phyloP scores from a whole-genome alignment of 345 rosid genomes.

The Moricandia arvensis region DNA sequence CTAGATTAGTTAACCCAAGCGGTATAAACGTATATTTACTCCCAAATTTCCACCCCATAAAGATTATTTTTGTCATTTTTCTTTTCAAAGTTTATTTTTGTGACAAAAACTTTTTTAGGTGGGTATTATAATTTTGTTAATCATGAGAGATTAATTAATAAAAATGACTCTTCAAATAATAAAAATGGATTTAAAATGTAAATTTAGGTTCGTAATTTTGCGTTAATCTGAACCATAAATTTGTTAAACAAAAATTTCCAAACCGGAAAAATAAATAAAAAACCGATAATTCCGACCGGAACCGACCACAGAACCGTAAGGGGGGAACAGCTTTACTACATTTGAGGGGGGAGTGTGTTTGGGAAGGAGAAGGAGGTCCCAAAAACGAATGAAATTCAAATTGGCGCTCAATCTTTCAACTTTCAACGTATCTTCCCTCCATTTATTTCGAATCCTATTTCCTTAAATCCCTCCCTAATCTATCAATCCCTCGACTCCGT shows the following conservation, averaged over 20 bases:
- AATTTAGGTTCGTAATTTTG: neutral
- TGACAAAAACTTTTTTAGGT: no score
- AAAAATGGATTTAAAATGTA: no score
- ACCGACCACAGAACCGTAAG: constrained; percentile 16
- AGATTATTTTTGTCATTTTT: no score
- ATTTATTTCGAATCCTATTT: constrained; percentile 6
- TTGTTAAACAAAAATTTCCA: neutral
- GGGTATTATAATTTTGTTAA: no score
- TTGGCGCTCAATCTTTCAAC: constrained; percentile 33
- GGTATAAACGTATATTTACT: no score
- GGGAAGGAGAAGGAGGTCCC: constrained; percentile 14
- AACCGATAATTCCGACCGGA: neutral
- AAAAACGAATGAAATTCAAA: constrained; percentile 23
- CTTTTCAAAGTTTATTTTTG: no score
- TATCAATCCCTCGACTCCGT: constrained; percentile 7
- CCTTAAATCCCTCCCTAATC: constrained; percentile 19
- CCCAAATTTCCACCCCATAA: no score
- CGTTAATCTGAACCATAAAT: neutral
- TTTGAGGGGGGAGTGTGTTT: neutral
- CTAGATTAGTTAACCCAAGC: no score
- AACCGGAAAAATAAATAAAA: constrained; percentile 9
- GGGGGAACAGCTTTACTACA: constrained; percentile 27
- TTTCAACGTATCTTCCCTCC: constrained; percentile 24
- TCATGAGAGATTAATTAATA: no score
- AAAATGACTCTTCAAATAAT: no score